Conservation (phyloP, 78 protist genomes). For the Dictyostelium discoideum region dicty_2.7 NC_007089.4:3287501-3288000, state of each 20-base stretch:
- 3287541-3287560: background rate
- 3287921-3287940: too few species aligned
- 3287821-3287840: conserved; percentile 90
- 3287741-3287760: conserved; percentile 88
- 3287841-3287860: conserved; percentile 89
- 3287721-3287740: conserved; percentile 92
- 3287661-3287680: conserved; percentile 67
- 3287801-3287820: conserved; percentile 93
- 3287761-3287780: conserved; percentile 94
- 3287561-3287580: too few species aligned
- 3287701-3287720: conserved; percentile 88
- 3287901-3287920: conserved; percentile 29
- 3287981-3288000: too few species aligned
- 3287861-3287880: conserved; percentile 94
- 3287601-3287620: background rate
- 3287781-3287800: conserved; percentile 91
- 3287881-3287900: conserved; percentile 88
- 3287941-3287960: background rate
- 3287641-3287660: background rate
- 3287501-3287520: background rate
- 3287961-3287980: background rate
- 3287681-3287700: conserved; percentile 86
- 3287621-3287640: background rate
- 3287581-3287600: background rate
- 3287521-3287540: background rate